Percentiles rank a stretch among this genome's conserved stretches.
These are phyloP conservation scores for Malus hybrid DNA, from an alignment of 331 rosid genomes.

Conservation along the genomic window DNA sequence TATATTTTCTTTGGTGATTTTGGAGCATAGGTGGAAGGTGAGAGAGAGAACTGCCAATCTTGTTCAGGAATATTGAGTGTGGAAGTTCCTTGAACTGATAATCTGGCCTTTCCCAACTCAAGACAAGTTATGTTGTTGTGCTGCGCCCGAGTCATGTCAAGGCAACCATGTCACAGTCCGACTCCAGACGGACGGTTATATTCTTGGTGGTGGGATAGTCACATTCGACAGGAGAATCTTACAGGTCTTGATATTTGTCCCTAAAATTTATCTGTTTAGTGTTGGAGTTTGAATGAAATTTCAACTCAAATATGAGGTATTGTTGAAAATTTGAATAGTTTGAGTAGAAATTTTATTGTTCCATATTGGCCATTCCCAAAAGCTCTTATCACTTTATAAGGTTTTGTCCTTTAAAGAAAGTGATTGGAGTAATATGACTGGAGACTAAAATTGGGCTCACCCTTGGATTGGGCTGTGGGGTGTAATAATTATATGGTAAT, in stretches of 20 bases:
- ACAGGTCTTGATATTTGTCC: slow-evolving; percentile 42
- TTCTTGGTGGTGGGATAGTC: slow-evolving; percentile 99
- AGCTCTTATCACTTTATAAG: too few species aligned
- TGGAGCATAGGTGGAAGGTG: slow-evolving; percentile 33
- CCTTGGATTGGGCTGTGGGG: too few species aligned
- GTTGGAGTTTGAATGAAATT: too few species aligned
- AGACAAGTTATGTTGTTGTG: slow-evolving; percentile 37
- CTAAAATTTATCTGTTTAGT: not conserved
- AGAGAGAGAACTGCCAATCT: slow-evolving; percentile 10
- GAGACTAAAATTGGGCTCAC: too few species aligned
- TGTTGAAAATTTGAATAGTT: too few species aligned
- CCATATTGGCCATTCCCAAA: too few species aligned
- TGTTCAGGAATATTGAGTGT: slow-evolving; percentile 15
- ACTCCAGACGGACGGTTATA: slow-evolving; percentile 73
- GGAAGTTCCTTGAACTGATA: slow-evolving; percentile 19
- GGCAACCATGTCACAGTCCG: slow-evolving; percentile 67
- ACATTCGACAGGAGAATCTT: slow-evolving; percentile 86
- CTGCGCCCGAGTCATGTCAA: slow-evolving; percentile 47
- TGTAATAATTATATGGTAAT: too few species aligned
- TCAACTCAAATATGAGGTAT: too few species aligned
- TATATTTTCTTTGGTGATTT: slow-evolving; percentile 14
- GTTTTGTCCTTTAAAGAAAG: too few species aligned
- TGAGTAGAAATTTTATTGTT: too few species aligned
- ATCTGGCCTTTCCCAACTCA: slow-evolving; percentile 50
- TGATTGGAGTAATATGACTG: too few species aligned